Conservation (phyloP, 768 basidiomycete species). For the Boletus huronensis region DNA sequence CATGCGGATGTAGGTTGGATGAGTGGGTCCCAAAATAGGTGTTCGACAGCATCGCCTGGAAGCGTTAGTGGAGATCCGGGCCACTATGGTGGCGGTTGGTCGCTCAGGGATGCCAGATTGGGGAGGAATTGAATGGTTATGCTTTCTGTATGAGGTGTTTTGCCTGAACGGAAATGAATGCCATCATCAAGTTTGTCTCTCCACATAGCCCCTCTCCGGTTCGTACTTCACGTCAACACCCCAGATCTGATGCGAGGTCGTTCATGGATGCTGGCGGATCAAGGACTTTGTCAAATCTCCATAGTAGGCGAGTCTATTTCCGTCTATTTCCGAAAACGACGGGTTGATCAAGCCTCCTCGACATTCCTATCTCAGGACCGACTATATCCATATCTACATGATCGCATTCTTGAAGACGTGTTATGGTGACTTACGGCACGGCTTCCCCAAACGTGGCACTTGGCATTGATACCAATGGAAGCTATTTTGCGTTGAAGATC, state of each 20-base stretch:
- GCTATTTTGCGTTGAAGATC: neutral
- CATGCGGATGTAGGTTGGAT: neutral
- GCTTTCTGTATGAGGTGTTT: neutral
- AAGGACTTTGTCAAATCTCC: neutral
- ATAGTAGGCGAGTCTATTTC: neutral
- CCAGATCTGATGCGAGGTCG: neutral
- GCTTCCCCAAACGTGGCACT: neutral
- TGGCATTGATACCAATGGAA: constrained; percentile 15
- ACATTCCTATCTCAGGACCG: neutral
- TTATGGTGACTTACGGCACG: constrained; percentile 4
- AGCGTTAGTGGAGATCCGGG: neutral
- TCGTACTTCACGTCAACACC: neutral
- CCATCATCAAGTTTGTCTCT: neutral
- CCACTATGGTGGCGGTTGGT: constrained; percentile 1
- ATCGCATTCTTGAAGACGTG: neutral
- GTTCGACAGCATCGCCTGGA: neutral
- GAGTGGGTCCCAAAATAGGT: neutral
- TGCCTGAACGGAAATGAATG: constrained; percentile 1
- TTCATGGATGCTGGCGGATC: neutral
- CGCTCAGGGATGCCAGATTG: neutral
- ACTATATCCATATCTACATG: neutral
- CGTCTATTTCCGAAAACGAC: neutral
- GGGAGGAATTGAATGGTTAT: neutral
- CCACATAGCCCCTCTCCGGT: neutral
- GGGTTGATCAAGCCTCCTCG: neutral